phyloP scores from a whole-genome alignment of 2,329 filamentous ascomycete genomes.

The Diaporthe capsici region DNA sequence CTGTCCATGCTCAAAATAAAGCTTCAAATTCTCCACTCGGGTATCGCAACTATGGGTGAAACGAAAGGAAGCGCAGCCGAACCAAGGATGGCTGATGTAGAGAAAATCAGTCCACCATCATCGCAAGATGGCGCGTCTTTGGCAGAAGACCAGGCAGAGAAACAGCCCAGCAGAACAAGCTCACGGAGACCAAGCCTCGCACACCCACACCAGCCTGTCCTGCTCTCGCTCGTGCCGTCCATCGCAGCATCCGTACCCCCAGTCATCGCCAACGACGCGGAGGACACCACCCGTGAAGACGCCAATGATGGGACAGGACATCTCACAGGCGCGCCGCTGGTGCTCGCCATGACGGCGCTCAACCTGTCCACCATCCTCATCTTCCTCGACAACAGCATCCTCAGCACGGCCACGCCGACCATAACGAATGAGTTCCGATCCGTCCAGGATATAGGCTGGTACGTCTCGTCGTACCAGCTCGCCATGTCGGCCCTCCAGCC shows the following conservation, averaged over 20 bases:
- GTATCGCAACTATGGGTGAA: background rate
- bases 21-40: background rate
- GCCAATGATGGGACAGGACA: background rate
- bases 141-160: background rate
- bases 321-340: background rate
- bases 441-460: conserved; percentile 59
- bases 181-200: background rate
- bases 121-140: background rate
- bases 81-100: background rate
- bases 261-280: background rate
- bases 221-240: conserved; percentile 17
- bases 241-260: conserved; percentile 2
- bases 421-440: conserved; percentile 51
- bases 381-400: conserved; percentile 28
- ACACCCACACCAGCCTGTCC: background rate
- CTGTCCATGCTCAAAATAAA: background rate
- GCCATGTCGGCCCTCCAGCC: conserved; percentile 50
- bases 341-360: conserved; percentile 4
- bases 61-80: background rate
- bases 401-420: conserved; percentile 47
- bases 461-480: conserved; percentile 54
- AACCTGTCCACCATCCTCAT: conserved; percentile 8
- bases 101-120: background rate
- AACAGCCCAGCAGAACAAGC: conserved; percentile 5
- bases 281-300: background rate